Percentiles rank a stretch among this genome's conserved stretches.
Evolutionary conservation across 192 early-diverging fungal genomes (phyloP).

Genomic region (Coemansia javaensis): DNA sequence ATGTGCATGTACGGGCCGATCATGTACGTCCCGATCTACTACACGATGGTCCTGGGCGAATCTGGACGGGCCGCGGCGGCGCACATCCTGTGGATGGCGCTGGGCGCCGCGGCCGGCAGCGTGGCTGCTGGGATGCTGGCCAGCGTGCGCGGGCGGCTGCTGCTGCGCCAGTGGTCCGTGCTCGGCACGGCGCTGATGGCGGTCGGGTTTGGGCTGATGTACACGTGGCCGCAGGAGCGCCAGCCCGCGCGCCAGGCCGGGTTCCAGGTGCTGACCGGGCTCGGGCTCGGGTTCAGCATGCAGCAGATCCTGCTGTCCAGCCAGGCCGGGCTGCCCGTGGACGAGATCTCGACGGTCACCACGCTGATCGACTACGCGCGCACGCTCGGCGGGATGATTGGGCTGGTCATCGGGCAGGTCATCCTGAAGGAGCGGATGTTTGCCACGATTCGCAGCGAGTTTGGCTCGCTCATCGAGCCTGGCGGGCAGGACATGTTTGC

Average conservation of each 20-base stretch:
- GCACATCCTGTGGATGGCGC: conserved; percentile 32
- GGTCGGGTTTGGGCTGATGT: conserved; percentile 44
- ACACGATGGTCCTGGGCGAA: conserved; percentile 28
- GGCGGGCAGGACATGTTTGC: conserved; percentile 38
- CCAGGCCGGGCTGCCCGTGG: conserved; percentile 29
- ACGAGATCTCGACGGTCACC: conserved; percentile 47
- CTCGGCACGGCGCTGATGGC: conserved; percentile 38
- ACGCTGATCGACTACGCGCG: conserved; percentile 47
- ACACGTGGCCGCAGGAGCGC: conserved; percentile 27
- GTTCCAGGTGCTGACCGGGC: conserved; percentile 31
- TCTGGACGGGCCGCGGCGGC: conserved; percentile 15
- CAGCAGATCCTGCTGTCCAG: conserved; percentile 44
- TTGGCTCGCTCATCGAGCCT: conserved; percentile 12
- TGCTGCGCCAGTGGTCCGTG: conserved; percentile 34
- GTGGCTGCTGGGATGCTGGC: conserved; percentile 28
- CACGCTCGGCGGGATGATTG: conserved; percentile 50
- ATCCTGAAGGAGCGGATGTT: conserved; percentile 48
- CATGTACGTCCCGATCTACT: conserved; percentile 51
- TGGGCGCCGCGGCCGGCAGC: conserved; percentile 24
- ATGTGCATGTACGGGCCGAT: conserved; percentile 47
- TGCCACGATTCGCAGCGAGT: conserved; percentile 9
- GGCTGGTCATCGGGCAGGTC: conserved; percentile 39
- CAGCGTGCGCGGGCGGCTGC: conserved; percentile 20
- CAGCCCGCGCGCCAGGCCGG: conserved; percentile 14
- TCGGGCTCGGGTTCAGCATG: conserved; percentile 48